These are phyloP conservation scores for Coleophoma crateriformis DNA, from an alignment of 2,329 filamentous ascomycete species.

Conservation along the genomic window DNA sequence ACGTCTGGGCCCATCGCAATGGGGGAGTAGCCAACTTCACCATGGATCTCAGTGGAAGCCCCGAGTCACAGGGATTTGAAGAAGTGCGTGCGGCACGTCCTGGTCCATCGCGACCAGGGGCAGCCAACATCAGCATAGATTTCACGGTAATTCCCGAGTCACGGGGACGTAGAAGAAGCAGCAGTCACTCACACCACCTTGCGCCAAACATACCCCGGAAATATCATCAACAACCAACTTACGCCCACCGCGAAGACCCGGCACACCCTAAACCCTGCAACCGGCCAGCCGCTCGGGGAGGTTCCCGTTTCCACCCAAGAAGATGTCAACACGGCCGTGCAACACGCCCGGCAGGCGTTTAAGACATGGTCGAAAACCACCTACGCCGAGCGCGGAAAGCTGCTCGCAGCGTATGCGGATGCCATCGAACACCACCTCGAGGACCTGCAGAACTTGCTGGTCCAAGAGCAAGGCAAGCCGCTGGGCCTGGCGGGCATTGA, in stretches of 20 bases:
- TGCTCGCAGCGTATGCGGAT: conserved; percentile 19
- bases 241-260: conserved; percentile 3
- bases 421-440: conserved; percentile 25
- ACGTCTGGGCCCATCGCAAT: too few relatives aligned
- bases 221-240: background rate
- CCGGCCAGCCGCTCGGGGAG: conserved; percentile 10
- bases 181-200: too few relatives aligned
- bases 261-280: conserved; percentile 16
- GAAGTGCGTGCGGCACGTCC: too few relatives aligned
- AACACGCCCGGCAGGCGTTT: conserved; percentile 34
- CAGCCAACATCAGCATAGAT: too few relatives aligned
- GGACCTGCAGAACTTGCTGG: conserved; percentile 38
- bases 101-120: too few relatives aligned
- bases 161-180: too few relatives aligned
- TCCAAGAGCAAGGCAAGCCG: conserved; percentile 47
- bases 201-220: background rate
- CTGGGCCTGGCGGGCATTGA: conserved; percentile 18
- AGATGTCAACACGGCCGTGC: conserved; percentile 28
- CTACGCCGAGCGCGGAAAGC: conserved; percentile 35
- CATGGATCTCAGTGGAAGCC: too few relatives aligned
- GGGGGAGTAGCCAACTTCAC: too few relatives aligned
- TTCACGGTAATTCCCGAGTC: too few relatives aligned
- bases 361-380: conserved; percentile 39
- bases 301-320: conserved; percentile 29
- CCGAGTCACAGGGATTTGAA: too few relatives aligned